Conservation (phyloP, 257 asterid species). For the Mitragyna speciosa region DNA sequence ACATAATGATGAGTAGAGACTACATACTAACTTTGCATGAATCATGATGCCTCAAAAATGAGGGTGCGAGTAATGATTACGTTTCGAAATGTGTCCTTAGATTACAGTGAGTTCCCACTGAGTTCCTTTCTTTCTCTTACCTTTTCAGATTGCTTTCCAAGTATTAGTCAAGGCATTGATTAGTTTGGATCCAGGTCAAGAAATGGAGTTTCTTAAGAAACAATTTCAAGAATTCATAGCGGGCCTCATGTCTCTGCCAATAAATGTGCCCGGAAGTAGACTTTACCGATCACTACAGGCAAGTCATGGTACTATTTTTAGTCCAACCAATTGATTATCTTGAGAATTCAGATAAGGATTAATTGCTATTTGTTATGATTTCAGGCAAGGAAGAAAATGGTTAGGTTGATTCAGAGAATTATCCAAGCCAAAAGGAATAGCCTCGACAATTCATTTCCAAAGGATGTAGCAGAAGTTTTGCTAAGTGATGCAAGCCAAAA, state of each 20-base stretch:
- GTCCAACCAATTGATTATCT: not conserved
- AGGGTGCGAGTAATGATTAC: slow-evolving; percentile 43
- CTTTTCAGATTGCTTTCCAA: slow-evolving; percentile 72
- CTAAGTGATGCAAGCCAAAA: slow-evolving; percentile 51
- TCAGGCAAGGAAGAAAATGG: slow-evolving; percentile 83
- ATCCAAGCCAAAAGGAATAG: slow-evolving; percentile 53
- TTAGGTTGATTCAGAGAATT: slow-evolving; percentile 55
- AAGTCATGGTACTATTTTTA: slow-evolving; percentile 17
- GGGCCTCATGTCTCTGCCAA: slow-evolving; percentile 86
- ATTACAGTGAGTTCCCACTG: slow-evolving; percentile 21
- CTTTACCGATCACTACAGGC: slow-evolving; percentile 81
- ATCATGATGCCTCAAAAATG: slow-evolving; percentile 38
- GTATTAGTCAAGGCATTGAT: slow-evolving; percentile 81
- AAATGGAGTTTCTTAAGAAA: slow-evolving; percentile 66
- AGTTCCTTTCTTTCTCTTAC: not conserved
- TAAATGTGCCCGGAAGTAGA: slow-evolving; percentile 79
- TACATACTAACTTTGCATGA: slow-evolving; percentile 34
- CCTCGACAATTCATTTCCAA: slow-evolving; percentile 14
- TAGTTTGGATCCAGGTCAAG: slow-evolving; percentile 63
- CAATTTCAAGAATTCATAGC: slow-evolving; percentile 89
- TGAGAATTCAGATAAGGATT: not conserved
- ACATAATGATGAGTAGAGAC: slow-evolving; percentile 33
- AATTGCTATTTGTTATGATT: not conserved
- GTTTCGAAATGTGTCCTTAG: slow-evolving; percentile 21
- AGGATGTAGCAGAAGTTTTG: slow-evolving; percentile 71